Conservation (phyloP, 768 basidiomycete genomes). For the Agrocybe pediades region DNA sequence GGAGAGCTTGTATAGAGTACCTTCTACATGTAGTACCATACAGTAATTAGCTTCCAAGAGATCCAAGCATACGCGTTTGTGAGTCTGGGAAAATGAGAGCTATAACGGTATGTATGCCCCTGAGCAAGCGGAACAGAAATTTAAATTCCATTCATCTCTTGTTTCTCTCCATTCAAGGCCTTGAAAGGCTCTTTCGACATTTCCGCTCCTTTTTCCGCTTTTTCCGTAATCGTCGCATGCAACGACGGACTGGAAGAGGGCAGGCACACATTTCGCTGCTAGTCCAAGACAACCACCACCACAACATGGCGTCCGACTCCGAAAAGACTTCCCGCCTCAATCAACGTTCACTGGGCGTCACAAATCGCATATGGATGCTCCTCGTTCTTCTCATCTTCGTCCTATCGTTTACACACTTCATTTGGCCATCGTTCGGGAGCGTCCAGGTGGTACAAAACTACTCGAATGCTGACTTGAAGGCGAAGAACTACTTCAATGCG, state of each 20-base stretch:
- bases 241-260: constrained; percentile 53
- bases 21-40: too few species aligned
- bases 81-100: too few species aligned
- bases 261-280: constrained; percentile 58
- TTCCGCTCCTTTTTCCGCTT: background rate
- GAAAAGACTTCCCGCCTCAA: constrained; percentile 56
- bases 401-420: constrained; percentile 56
- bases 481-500: constrained; percentile 84
- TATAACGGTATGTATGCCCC: background rate
- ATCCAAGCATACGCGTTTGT: too few species aligned
- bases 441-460: constrained; percentile 28
- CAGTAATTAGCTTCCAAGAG: too few species aligned
- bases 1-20: too few species aligned
- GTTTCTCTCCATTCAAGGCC: constrained; percentile 6
- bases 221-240: constrained; percentile 43
- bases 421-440: constrained; percentile 42
- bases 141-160: background rate
- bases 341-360: constrained; percentile 62
- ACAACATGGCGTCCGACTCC: constrained; percentile 46
- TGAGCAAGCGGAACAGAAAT: background rate
- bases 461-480: constrained; percentile 51
- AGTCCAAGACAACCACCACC: constrained; percentile 24
- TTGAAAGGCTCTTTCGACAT: constrained; percentile 5
- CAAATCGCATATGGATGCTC: constrained; percentile 71
- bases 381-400: constrained; percentile 54